Percentiles rank a stretch among this genome's conserved stretches.
These are phyloP conservation scores for Pinus albicaulis DNA, from an alignment of 75 land plant genomes.

Conservation along the genomic window DNA sequence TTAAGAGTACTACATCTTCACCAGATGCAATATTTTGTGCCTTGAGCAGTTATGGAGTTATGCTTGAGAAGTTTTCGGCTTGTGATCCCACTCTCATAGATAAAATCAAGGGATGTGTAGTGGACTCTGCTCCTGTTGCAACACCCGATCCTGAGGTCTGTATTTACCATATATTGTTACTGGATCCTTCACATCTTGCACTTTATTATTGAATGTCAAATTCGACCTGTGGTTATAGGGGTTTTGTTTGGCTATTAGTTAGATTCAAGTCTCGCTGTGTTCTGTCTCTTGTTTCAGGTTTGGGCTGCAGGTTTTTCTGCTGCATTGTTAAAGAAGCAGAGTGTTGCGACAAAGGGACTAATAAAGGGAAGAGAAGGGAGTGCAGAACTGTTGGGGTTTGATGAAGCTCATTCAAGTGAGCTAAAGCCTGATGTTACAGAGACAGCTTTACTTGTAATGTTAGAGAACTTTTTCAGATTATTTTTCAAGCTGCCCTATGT, in stretches of 20 bases:
- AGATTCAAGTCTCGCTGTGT: not conserved
- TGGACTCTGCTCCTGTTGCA: conserved; percentile 98
- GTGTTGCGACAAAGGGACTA: conserved; percentile 64
- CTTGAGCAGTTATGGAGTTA: conserved; percentile 73
- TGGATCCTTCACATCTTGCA: not conserved
- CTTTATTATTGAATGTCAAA: not conserved
- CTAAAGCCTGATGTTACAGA: conserved; percentile 50
- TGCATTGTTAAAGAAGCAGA: conserved; percentile 87
- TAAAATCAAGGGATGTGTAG: conserved; percentile 83
- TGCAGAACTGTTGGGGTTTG: not conserved
- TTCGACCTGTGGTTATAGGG: not conserved
- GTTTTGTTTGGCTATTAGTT: not conserved
- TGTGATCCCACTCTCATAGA: conserved; percentile 50
- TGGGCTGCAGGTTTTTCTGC: conserved; percentile 99
- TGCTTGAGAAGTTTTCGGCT: conserved; percentile 78
- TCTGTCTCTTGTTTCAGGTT: conserved; percentile 44
- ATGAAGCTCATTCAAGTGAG: conserved; percentile 5
- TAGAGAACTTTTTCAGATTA: conserved; percentile 82
- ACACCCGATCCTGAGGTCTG: conserved; percentile 95
- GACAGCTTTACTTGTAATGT: conserved; percentile 65
- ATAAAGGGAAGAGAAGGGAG: conserved; percentile 8
- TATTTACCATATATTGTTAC: not conserved
- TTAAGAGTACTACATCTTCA: not conserved
- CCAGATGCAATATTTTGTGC: not conserved
- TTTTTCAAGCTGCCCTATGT: conserved; percentile 80